phyloP scores from a whole-genome alignment of 139 green algal species.

The Auxenochlorella pyrenoidosa region DNA sequence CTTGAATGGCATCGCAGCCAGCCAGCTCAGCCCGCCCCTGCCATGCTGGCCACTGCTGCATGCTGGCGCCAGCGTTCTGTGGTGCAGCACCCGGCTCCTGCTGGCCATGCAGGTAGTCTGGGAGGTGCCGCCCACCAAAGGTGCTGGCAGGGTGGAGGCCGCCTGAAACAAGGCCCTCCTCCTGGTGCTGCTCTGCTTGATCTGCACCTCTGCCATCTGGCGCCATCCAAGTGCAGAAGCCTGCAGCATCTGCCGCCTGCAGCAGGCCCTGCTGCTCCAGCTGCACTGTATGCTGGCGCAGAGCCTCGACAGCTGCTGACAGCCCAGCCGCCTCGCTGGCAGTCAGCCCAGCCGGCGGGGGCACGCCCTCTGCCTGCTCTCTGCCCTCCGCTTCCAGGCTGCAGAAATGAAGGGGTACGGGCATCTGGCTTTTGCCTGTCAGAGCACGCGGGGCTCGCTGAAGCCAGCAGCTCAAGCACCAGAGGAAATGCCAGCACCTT shows the following conservation, averaged over 20 bases:
- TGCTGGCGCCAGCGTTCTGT: neutral
- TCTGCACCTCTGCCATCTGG: neutral
- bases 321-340: neutral
- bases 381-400: neutral
- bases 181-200: too few species aligned
- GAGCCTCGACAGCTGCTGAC: neutral
- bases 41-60: slow-evolving; percentile 5
- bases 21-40: neutral
- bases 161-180: neutral
- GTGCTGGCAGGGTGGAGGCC: neutral
- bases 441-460: too few species aligned
- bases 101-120: neutral
- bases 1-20: slow-evolving; percentile 6
- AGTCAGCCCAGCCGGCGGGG: neutral
- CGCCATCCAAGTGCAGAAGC: neutral
- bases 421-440: too few species aligned
- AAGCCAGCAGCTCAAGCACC: neutral
- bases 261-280: slow-evolving; percentile 11
- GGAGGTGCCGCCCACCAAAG: neutral
- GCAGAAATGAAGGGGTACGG: neutral
- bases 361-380: neutral
- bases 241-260: neutral
- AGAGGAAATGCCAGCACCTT: neutral
- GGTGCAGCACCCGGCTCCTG: neutral
- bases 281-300: slow-evolving; percentile 4